phyloP scores from a whole-genome alignment of 148 eudicot genomes.

The Heliamphora exappendiculata region DNA sequence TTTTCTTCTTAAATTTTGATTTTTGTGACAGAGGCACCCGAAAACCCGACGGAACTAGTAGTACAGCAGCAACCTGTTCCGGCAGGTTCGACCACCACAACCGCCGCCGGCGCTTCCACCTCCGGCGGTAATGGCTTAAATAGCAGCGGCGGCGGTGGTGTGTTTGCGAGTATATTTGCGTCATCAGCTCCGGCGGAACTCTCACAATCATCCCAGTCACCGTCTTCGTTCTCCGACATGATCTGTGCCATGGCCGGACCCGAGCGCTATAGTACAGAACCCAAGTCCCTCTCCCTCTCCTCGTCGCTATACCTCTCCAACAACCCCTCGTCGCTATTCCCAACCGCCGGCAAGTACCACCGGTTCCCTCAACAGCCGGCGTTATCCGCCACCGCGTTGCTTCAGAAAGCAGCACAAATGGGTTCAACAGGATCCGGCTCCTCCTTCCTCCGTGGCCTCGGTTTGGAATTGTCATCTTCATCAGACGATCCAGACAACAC shows the following conservation, averaged over 20 bases:
- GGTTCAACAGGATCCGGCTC: conserved; percentile 48
- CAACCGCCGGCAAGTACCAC: conserved; percentile 17
- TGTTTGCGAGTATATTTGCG: conserved; percentile 31
- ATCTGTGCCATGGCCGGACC: conserved; percentile 24
- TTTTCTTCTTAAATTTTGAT: background rate
- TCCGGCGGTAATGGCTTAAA: conserved; percentile 11
- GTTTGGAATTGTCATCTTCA: conserved; percentile 26
- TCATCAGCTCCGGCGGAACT: conserved; percentile 25
- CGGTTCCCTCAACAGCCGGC: conserved; percentile 32
- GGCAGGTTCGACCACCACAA: conserved; percentile 5
- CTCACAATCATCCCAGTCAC: conserved; percentile 26
- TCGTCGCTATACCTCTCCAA: conserved; percentile 38
- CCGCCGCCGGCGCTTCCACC: conserved; percentile 24
- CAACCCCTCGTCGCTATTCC: conserved; percentile 24
- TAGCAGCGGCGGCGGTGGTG: conserved; percentile 16
- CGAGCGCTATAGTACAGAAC: conserved; percentile 18
- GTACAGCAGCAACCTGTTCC: conserved; percentile 16
- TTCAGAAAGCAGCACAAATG: conserved; percentile 72
- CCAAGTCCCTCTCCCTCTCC: conserved; percentile 56
- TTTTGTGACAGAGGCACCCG: conserved; percentile 39
- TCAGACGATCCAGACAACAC: conserved; percentile 11
- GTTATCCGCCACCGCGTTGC: conserved; percentile 69
- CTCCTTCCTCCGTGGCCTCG: conserved; percentile 55
- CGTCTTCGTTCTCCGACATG: conserved; percentile 29
- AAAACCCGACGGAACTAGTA: conserved; percentile 19